Conservation (phyloP, 164 flowering plant genomes). For the Magnolia sinica region DNA sequence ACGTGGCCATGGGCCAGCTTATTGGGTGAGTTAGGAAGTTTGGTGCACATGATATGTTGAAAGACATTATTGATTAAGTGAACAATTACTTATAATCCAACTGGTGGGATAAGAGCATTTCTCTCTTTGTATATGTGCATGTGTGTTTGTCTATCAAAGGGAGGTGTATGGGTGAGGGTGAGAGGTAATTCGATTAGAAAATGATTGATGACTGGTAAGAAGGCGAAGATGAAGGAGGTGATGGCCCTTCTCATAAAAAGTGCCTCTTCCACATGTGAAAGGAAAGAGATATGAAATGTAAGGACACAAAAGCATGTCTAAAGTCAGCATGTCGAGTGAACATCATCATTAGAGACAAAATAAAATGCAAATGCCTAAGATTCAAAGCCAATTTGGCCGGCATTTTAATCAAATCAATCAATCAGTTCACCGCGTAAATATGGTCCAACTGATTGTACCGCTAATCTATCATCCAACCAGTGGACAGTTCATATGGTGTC, state of each 20-base stretch:
- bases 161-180: neutral
- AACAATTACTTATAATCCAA: too few relatives aligned
- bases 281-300: neutral
- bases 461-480: too few relatives aligned
- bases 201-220: neutral
- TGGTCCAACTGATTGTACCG: neutral
- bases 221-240: neutral
- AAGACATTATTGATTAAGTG: too few relatives aligned
- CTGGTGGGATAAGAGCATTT: too few relatives aligned
- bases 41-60: too few relatives aligned
- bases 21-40: too few relatives aligned
- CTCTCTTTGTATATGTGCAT: too few relatives aligned
- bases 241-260: too few relatives aligned
- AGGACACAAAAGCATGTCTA: neutral
- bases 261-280: too few relatives aligned
- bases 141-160: too few relatives aligned
- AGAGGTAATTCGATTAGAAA: neutral
- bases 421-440: neutral
- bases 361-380: neutral
- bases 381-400: neutral
- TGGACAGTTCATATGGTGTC: too few relatives aligned
- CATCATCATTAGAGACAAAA: neutral
- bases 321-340: neutral
- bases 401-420: neutral
- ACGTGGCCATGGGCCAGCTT: too few relatives aligned